phyloP scores from a whole-genome alignment of 768 basidiomycete genomes.

The Hypsizygus marmoreus region DNA sequence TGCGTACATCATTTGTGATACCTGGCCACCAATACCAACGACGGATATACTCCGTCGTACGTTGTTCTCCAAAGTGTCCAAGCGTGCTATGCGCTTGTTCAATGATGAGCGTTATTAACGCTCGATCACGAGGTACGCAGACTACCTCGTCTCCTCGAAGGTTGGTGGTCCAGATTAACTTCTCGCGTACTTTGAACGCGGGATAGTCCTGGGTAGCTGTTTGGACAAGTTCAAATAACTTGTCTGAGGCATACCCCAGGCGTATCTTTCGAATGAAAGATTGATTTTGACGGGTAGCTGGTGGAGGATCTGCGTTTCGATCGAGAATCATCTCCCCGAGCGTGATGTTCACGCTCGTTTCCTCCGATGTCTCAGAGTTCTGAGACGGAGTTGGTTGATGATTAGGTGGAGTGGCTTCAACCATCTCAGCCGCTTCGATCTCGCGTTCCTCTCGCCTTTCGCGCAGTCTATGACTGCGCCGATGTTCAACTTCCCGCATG shows the following conservation, averaged over 20 bases:
- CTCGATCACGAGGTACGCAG: conserved; percentile 19
- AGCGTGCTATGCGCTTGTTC: conserved; percentile 9
- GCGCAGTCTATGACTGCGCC: conserved; percentile 8
- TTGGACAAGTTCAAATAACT: background rate
- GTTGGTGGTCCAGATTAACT: background rate
- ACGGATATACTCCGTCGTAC: conserved; percentile 17
- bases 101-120: conserved; percentile 13
- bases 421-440: conserved; percentile 11
- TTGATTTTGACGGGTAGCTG: background rate
- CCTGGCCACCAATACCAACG: conserved; percentile 30
- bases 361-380: no score
- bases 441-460: conserved; percentile 11
- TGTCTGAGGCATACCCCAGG: background rate
- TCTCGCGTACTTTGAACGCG: background rate
- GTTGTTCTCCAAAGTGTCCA: conserved; percentile 7
- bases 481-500: conserved; percentile 1
- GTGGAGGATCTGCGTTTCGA: background rate
- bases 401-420: background rate
- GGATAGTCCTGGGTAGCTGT: background rate
- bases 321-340: no score
- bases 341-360: conserved; percentile 1
- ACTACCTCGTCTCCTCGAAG: background rate
- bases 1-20: conserved; percentile 5
- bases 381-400: no score
- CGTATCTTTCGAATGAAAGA: no score